A percentile compares a stretch with the other conserved stretches of the same genome.
Evolutionary conservation across 2,329 filamentous ascomycete species (phyloP).

Genomic region (Penicillium sp.): DNA sequence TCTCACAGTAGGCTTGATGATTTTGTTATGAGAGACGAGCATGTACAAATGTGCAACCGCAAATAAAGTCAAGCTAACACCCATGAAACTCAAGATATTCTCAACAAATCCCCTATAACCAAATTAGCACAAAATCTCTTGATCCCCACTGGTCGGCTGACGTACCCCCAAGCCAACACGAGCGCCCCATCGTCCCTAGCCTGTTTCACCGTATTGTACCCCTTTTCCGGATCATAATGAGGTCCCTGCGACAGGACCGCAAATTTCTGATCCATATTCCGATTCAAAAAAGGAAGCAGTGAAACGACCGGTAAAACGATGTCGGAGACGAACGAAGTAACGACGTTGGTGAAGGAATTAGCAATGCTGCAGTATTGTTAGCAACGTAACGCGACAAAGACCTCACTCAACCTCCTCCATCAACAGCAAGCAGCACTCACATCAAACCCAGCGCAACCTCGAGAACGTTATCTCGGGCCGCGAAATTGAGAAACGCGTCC

Average conservation of each 20-base stretch:
- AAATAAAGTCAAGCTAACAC: constrained; percentile 67
- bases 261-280: constrained; percentile 75
- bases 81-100: constrained; percentile 64
- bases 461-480: constrained; percentile 71
- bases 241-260: constrained; percentile 63
- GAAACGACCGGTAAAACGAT: constrained; percentile 70
- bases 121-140: neutral
- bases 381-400: neutral
- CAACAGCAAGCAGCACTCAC: constrained; percentile 43
- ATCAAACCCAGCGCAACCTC: constrained; percentile 76
- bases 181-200: constrained; percentile 71
- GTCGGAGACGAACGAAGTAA: constrained; percentile 71
- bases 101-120: constrained; percentile 24
- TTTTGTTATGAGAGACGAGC: constrained; percentile 61
- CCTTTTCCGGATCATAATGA: constrained; percentile 50
- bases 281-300: constrained; percentile 66
- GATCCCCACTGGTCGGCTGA: neutral
- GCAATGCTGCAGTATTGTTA: constrained; percentile 52
- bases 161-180: constrained; percentile 69
- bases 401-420: neutral
- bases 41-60: constrained; percentile 64
- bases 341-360: constrained; percentile 68
- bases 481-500: constrained; percentile 70
- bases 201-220: constrained; percentile 70
- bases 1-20: constrained; percentile 70